Base-by-base conservation (phyloP, 345 rosid species). In the Carallia pectinifolia region DNA sequence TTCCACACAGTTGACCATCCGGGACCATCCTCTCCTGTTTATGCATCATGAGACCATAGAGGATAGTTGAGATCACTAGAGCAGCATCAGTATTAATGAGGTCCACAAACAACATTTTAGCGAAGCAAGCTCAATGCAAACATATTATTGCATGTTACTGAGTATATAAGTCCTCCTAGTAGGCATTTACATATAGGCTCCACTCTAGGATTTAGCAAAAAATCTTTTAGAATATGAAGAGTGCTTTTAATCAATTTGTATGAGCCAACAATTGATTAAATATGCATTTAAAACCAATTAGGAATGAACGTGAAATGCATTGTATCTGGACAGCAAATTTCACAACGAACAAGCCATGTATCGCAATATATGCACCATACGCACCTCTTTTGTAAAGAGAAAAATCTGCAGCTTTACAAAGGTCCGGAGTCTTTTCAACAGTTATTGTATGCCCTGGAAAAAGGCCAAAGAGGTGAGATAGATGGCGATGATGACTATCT, bases 1-100 rank as follows among this genome's bases (percentile, higher is more conserved):
- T 95, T 95, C 99, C 99, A 92, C 7, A 83, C 76, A 65, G 88
- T 90, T 53, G 98, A 95, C 99, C 98, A 95, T 56, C 98, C 98
- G 33, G 98, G 98, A 69, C 99, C 98, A 30, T 88, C 91, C 81
- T 84, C 97, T 75, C 99, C 99, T 92, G 88, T 71, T 63, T 44
- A 55, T 3, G n/a, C 55, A 52, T 18, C n/a, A 73, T 40, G 9
- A 18, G 12, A 31, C 55, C 15, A 61, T 33, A 15, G 10, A 50
- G 38, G 56, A 15, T 7, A 18, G 17, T 58, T 68, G 71, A 67
- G 63, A 58, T 30, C 8, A 15, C 29, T 18, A 6, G 10, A 40
- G 47, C 18, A 30, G 29, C 37, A 44, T 31, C 50, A 10, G 31
- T 6, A 10, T 34, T 60, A 31, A 37, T 2, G 17, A 67, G 33